A percentile compares a stretch with the other conserved stretches of the same genome.
These are phyloP conservation scores for Apophysomyces sp. DNA, from an alignment of 371 early-diverging fungal species.

Conservation along the genomic window DNA sequence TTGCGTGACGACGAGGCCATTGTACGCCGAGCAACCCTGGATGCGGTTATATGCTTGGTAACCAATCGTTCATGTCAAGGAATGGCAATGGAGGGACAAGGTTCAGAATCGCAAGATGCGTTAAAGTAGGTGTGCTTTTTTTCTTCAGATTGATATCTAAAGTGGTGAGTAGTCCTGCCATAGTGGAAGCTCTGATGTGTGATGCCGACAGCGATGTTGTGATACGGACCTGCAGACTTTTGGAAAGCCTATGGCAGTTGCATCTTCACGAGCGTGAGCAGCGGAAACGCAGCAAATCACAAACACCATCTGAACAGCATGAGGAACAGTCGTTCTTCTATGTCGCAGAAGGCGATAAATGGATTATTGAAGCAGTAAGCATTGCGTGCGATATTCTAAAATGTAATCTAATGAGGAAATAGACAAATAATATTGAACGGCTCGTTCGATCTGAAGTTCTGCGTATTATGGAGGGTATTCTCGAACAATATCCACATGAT, in stretches of 20 bases:
- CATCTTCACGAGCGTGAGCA: slow-evolving; percentile 30
- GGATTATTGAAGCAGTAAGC: slow-evolving; percentile 51
- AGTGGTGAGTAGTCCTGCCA: slow-evolving; percentile 26
- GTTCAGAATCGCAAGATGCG: slow-evolving; percentile 13
- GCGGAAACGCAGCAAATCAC: slow-evolving; percentile 25
- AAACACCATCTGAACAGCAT: not conserved
- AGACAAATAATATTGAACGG: slow-evolving; percentile 31
- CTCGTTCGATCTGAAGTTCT: slow-evolving; percentile 35
- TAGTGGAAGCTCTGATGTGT: slow-evolving; percentile 45
- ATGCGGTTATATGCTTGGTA: slow-evolving; percentile 54
- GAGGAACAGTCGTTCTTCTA: slow-evolving; percentile 34
- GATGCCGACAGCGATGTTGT: slow-evolving; percentile 61
- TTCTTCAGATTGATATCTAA: not conserved
- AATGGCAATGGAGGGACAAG: slow-evolving; percentile 19
- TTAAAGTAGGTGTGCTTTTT: slow-evolving; percentile 22
- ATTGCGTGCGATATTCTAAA: not conserved
- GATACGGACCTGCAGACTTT: slow-evolving; percentile 48
- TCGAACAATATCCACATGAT: not conserved
- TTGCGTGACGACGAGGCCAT: slow-evolving; percentile 60
- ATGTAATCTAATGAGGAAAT: not conserved
- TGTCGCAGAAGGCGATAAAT: slow-evolving; percentile 41
- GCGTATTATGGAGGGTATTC: slow-evolving; percentile 19
- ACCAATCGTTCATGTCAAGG: slow-evolving; percentile 46
- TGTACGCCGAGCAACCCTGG: slow-evolving; percentile 59
- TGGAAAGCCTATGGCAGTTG: slow-evolving; percentile 52